A percentile compares a stretch with the other conserved stretches of the same genome.
Evolutionary conservation across 2,329 filamentous ascomycete species (phyloP).

Genomic region (Bimuria novae-zelandiae): DNA sequence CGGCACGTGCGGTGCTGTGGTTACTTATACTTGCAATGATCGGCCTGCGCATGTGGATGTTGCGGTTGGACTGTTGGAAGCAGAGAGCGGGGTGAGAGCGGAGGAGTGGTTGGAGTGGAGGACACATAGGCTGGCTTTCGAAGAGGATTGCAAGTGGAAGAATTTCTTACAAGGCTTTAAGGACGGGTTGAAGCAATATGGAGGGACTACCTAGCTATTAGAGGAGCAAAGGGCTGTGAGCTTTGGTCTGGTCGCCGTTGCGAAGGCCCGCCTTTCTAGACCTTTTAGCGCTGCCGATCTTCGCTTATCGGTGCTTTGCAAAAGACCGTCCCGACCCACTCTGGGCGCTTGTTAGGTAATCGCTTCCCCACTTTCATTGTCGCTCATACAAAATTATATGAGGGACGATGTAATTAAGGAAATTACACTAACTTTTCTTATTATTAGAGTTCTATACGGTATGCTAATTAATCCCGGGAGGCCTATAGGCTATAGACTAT

Average conservation of each 20-base stretch:
- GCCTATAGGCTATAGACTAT: too few relatives aligned
- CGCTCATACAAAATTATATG: too few relatives aligned
- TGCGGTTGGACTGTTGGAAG: conserved; percentile 62
- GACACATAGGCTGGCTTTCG: conserved; percentile 61
- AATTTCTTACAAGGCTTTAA: neutral
- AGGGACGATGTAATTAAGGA: too few relatives aligned
- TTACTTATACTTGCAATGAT: conserved; percentile 64
- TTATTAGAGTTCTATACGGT: too few relatives aligned
- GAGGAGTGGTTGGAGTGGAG: conserved; percentile 68
- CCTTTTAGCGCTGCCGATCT: neutral
- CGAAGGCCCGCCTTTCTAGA: neutral
- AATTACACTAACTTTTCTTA: too few relatives aligned
- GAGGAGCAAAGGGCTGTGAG: too few relatives aligned
- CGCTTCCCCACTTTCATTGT: too few relatives aligned
- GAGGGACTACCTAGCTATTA: neutral
- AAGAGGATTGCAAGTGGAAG: conserved; percentile 44
- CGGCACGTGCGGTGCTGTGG: conserved; percentile 63
- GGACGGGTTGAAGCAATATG: neutral
- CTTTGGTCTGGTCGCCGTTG: too few relatives aligned
- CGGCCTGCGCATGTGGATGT: conserved; percentile 64
- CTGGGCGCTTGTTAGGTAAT: too few relatives aligned
- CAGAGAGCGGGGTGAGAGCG: conserved; percentile 56
- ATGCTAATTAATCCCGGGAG: too few relatives aligned
- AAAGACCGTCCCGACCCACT: too few relatives aligned
- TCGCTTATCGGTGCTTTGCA: too few relatives aligned